Evolutionary conservation across 176 grass and related monocot genomes (phyloP).

Genomic region (Zizania latifolia): DNA sequence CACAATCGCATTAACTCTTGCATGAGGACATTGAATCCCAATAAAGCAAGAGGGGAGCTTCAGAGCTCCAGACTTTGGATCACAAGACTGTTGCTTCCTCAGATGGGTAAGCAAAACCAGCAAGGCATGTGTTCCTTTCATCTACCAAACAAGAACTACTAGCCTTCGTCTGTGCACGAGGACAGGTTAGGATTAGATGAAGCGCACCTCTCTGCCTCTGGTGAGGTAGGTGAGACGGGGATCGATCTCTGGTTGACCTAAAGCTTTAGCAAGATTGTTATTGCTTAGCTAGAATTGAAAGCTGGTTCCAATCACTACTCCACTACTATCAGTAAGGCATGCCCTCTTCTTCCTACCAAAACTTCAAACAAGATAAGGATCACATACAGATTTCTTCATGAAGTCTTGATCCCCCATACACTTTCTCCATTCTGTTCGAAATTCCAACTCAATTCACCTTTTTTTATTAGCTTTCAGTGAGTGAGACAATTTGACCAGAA

Average conservation of each 20-base stretch:
- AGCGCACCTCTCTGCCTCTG: background rate
- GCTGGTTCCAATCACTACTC: slow-evolving; percentile 27
- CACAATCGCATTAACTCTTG: background rate
- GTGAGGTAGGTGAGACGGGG: slow-evolving; percentile 28
- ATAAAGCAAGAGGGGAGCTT: background rate
- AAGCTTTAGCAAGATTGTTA: slow-evolving; percentile 21
- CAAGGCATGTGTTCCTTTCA: slow-evolving; percentile 31
- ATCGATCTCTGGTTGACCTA: slow-evolving; percentile 31
- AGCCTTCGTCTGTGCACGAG: background rate
- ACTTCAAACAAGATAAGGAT: slow-evolving; percentile 10
- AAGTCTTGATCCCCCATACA: background rate
- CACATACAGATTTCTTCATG: background rate
- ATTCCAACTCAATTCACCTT: background rate
- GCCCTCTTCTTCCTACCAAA: slow-evolving; percentile 17
- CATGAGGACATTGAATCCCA: background rate
- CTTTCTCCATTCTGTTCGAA: background rate
- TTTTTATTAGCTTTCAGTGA: background rate
- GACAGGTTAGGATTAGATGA: slow-evolving; percentile 1
- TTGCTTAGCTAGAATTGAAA: slow-evolving; percentile 16
- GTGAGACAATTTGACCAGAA: background rate
- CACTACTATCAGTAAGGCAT: slow-evolving; percentile 14
- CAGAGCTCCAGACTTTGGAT: background rate
- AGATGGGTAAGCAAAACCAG: background rate
- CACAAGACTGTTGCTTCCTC: background rate
- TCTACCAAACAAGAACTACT: slow-evolving; percentile 35